Percentiles rank a stretch among this genome's conserved stretches.
Conservation (phyloP, 2,329 filamentous ascomycete genomes). For the Aspergillus floridensis region DNA sequence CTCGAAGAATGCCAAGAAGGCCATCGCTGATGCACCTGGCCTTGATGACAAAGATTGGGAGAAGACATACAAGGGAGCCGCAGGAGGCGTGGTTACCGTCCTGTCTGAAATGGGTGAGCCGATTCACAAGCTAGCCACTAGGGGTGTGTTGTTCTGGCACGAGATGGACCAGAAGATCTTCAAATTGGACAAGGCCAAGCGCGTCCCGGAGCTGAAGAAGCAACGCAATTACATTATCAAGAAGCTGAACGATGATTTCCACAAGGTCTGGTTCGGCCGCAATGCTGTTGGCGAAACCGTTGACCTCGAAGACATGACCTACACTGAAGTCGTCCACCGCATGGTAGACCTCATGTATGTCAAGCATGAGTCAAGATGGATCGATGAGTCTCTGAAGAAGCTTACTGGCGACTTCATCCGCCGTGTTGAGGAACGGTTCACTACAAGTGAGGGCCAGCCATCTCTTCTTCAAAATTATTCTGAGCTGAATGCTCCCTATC, state of each 20-base stretch:
- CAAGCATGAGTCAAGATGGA: slow-evolving; percentile 87
- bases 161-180: slow-evolving; percentile 99
- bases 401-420: slow-evolving; percentile 95
- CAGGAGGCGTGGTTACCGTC: slow-evolving; percentile 93
- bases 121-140: slow-evolving; percentile 96
- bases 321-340: slow-evolving; percentile 78
- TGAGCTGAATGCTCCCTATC: slow-evolving; percentile 80
- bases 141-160: slow-evolving; percentile 94
- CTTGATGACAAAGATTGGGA: slow-evolving; percentile 84
- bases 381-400: slow-evolving; percentile 76
- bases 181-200: slow-evolving; percentile 90
- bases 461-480: slow-evolving; percentile 87
- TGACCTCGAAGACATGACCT: slow-evolving; percentile 95
- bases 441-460: slow-evolving; percentile 64
- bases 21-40: slow-evolving; percentile 81
- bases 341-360: slow-evolving; percentile 90
- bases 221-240: slow-evolving; percentile 88
- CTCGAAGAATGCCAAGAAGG: slow-evolving; percentile 81
- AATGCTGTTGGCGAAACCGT: slow-evolving; percentile 77
- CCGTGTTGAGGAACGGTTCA: slow-evolving; percentile 95
- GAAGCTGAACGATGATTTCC: slow-evolving; percentile 93
- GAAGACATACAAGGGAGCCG: slow-evolving; percentile 85
- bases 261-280: slow-evolving; percentile 93
- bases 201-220: slow-evolving; percentile 82
- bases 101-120: slow-evolving; percentile 99